A percentile compares a stretch with the other conserved stretches of the same genome.
Evolutionary conservation across 768 basidiomycete species (phyloP).

Genomic region (Lepiota brunneoincarnata): DNA sequence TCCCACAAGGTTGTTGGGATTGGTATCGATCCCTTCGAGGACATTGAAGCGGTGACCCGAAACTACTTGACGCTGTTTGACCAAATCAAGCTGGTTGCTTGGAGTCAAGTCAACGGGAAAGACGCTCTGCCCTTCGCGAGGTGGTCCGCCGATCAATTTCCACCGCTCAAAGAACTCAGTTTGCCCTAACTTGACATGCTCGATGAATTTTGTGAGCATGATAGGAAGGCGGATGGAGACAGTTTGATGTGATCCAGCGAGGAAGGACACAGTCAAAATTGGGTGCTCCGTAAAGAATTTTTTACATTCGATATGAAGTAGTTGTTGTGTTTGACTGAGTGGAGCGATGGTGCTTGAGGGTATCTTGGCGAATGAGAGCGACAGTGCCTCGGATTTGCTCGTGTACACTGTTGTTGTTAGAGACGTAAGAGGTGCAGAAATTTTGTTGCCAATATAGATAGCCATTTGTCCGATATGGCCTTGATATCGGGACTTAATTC

Average conservation of each 20-base stretch:
- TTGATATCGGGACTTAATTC: conserved; percentile 95
- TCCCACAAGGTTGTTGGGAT: conserved; percentile 88
- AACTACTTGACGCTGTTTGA: conserved; percentile 72
- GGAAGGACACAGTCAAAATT: conserved; percentile 82
- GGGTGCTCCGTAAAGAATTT: conserved; percentile 77
- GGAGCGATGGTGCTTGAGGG: conserved; percentile 79
- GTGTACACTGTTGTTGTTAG: conserved; percentile 84
- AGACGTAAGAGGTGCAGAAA: conserved; percentile 82
- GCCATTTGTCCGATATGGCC: conserved; percentile 92
- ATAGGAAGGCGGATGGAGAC: conserved; percentile 84
- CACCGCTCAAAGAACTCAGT: conserved; percentile 96
- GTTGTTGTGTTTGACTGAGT: conserved; percentile 87
- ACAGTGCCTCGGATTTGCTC: conserved; percentile 71
- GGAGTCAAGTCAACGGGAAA: conserved; percentile 75
- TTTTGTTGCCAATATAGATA: conserved; percentile 95
- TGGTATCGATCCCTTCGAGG: conserved; percentile 86
- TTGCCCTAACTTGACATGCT: conserved; percentile 81
- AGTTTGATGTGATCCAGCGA: conserved; percentile 89
- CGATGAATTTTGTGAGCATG: conserved; percentile 88
- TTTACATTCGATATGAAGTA: conserved; percentile 94
- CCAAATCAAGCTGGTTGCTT: conserved; percentile 70
- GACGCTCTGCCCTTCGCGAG: conserved; percentile 85
- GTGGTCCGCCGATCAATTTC: conserved; percentile 95
- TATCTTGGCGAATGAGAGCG: conserved; percentile 86
- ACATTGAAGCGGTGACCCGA: conserved; percentile 75